These are phyloP conservation scores for Xenoacremonium recifei DNA, from an alignment of 2,329 filamentous ascomycete genomes.

Conservation along the genomic window DNA sequence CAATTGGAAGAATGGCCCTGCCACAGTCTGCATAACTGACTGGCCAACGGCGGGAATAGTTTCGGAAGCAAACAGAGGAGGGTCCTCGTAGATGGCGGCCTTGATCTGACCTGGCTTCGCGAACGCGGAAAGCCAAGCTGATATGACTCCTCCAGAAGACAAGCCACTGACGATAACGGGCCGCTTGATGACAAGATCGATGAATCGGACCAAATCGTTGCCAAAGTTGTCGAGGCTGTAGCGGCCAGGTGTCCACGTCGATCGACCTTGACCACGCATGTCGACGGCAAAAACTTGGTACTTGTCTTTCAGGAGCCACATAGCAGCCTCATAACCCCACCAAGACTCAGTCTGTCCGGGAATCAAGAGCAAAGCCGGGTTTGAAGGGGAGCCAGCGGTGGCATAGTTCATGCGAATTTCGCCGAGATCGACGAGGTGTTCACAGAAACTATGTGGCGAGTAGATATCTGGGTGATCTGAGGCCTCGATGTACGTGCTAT, in stretches of 20 bases:
- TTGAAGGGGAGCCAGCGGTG: neutral
- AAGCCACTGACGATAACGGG: neutral
- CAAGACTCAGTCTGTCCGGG: neutral
- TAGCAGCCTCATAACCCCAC: neutral
- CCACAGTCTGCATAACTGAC: neutral
- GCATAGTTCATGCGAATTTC: neutral
- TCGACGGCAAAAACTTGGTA: neutral
- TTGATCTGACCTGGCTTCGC: neutral
- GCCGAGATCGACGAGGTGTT: neutral
- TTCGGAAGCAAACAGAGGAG: neutral
- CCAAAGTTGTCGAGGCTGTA: neutral
- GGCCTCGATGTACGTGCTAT: neutral
- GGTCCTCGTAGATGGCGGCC: neutral
- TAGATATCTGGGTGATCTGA: neutral
- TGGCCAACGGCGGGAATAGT: neutral
- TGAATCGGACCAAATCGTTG: neutral
- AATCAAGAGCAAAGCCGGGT: neutral
- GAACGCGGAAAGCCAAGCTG: neutral
- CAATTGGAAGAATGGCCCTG: neutral
- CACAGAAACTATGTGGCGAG: neutral
- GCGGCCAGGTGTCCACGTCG: neutral
- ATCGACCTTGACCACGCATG: neutral
- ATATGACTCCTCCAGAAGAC: neutral
- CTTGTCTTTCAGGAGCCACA: neutral
- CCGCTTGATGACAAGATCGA: neutral